Conservation (phyloP, 768 basidiomycete species). For the Symmetrospora coprosmae region DNA sequence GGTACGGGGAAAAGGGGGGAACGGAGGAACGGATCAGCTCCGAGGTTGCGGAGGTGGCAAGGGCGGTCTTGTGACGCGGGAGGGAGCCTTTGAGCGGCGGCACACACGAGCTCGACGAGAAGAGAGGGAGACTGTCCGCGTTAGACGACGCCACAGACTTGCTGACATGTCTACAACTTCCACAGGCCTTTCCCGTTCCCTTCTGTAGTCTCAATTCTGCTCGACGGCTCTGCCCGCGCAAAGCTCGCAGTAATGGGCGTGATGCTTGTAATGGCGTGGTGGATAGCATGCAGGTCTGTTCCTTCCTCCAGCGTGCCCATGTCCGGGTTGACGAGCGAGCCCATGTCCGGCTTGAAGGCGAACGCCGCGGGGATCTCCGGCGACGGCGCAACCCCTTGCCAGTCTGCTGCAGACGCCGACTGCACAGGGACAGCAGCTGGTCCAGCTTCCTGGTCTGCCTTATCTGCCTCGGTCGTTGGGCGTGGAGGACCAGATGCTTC, state of each 20-base stretch:
- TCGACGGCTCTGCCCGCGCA: not conserved
- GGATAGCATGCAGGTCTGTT: constrained; percentile 17
- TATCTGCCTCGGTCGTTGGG: not conserved
- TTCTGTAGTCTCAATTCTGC: constrained; percentile 8
- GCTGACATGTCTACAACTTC: constrained; percentile 13
- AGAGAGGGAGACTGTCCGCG: too few relatives aligned
- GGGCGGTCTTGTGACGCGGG: too few relatives aligned
- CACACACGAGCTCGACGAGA: too few relatives aligned
- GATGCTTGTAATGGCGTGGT: constrained; percentile 10
- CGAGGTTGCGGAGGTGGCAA: too few relatives aligned
- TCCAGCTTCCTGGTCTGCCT: not conserved
- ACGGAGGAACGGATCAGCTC: too few relatives aligned
- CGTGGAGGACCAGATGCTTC: too few relatives aligned
- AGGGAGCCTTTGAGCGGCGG: too few relatives aligned
- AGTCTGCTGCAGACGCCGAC: not conserved
- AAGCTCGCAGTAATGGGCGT: constrained; percentile 20
- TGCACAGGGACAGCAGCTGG: constrained; percentile 5
- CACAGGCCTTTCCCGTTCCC: constrained; percentile 12
- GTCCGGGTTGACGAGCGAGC: constrained; percentile 15
- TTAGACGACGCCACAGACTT: too few relatives aligned
- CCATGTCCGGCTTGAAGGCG: constrained; percentile 21
- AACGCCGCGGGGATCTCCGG: not conserved
- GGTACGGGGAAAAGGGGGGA: too few relatives aligned
- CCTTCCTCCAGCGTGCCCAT: not conserved
- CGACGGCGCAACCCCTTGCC: not conserved